These are phyloP conservation scores for Phytophthora sp. DNA, from an alignment of 352 stramenopile genomes.

Conservation along the genomic window DNA sequence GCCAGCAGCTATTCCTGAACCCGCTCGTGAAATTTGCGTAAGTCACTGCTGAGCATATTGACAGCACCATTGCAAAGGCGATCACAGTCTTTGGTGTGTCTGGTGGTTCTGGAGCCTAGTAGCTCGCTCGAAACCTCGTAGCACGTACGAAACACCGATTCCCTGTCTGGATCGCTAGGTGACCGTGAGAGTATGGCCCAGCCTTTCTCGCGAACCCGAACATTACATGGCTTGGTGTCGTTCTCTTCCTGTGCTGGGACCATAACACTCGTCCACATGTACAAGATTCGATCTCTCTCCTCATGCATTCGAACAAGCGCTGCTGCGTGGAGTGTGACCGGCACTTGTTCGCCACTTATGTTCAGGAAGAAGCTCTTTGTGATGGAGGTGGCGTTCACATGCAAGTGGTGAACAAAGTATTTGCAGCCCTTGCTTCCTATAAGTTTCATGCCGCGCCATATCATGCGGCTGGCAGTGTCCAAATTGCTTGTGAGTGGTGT, in stretches of 20 bases:
- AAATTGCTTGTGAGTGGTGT: slow-evolving; percentile 11
- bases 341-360: not conserved
- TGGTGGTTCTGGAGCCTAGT: not conserved
- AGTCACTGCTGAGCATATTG: slow-evolving; percentile 18
- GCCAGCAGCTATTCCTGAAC: slow-evolving; percentile 11
- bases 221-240: not conserved
- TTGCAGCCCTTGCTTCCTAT: slow-evolving; percentile 12
- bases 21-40: slow-evolving; percentile 18
- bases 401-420: slow-evolving; percentile 17
- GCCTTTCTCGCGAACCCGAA: slow-evolving; percentile 24
- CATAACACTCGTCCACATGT: slow-evolving; percentile 23
- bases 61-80: slow-evolving; percentile 4
- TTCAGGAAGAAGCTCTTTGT: slow-evolving; percentile 29
- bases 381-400: slow-evolving; percentile 21
- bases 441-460: slow-evolving; percentile 24
- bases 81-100: not conserved
- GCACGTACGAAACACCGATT: slow-evolving; percentile 20
- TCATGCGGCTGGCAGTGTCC: slow-evolving; percentile 21
- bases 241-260: slow-evolving; percentile 8
- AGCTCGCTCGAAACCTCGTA: slow-evolving; percentile 26
- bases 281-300: slow-evolving; percentile 22
- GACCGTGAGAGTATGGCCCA: slow-evolving; percentile 21
- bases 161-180: slow-evolving; percentile 7
- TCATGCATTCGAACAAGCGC: slow-evolving; percentile 20
- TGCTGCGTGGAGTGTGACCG: slow-evolving; percentile 15